phyloP scores from a whole-genome alignment of 2,329 filamentous ascomycete genomes.

The Sporothrix euskadiensis region DNA sequence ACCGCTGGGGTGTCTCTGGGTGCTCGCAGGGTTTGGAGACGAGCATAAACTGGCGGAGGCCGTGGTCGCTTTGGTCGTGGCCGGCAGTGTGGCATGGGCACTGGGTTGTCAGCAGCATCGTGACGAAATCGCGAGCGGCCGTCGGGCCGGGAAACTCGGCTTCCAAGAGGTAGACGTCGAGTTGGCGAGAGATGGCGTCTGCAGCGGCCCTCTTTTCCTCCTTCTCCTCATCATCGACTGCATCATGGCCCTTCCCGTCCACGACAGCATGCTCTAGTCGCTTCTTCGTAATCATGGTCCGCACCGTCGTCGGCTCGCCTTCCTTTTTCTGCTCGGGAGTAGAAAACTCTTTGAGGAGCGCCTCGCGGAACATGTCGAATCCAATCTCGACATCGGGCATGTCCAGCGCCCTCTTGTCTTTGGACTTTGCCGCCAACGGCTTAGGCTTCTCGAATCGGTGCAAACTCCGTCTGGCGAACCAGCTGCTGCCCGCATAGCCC shows the following conservation, averaged over 20 bases:
- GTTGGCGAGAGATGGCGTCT: background rate
- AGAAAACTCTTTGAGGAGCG: conserved; percentile 75
- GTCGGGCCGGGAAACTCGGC: conserved; percentile 90
- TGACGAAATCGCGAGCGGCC: conserved; percentile 83
- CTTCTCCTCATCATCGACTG: background rate
- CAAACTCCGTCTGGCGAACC: conserved; percentile 85
- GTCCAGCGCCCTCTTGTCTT: background rate
- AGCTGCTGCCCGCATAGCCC: conserved; percentile 79
- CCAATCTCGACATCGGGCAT: conserved; percentile 38
- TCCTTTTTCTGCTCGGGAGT: conserved; percentile 58
- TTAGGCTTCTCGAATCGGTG: conserved; percentile 48
- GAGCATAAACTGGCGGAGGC: conserved; percentile 75
- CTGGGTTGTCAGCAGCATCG: conserved; percentile 59
- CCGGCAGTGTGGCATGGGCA: background rate
- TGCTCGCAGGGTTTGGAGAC: conserved; percentile 83
- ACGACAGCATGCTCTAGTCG: conserved; percentile 64
- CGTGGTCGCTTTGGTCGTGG: conserved; percentile 41
- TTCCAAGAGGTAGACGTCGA: conserved; percentile 73
- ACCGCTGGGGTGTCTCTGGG: conserved; percentile 66
- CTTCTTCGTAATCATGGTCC: conserved; percentile 82
- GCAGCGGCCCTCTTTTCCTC: conserved; percentile 40
- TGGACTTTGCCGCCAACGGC: conserved; percentile 41
- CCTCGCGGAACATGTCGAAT: conserved; percentile 76
- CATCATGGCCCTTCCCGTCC: conserved; percentile 43
- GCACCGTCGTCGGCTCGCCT: conserved; percentile 71